A percentile compares a stretch with the other conserved stretches of the same genome.
Evolutionary conservation across 441 rosid species (phyloP).

Genomic region (Capsella rubella): DNA sequence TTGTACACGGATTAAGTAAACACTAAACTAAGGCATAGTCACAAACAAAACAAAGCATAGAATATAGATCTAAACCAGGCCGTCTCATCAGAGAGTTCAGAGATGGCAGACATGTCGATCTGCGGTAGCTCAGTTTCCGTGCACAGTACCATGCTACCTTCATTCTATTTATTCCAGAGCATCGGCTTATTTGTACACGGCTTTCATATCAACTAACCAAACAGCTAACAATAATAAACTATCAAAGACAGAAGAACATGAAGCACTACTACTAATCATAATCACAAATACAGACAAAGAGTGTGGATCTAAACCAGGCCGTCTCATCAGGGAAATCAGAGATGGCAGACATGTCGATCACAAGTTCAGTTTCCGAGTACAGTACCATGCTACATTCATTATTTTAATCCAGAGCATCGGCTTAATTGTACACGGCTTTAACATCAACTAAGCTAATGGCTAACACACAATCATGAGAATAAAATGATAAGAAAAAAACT

Average conservation of each 20-base stretch:
- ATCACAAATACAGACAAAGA: background rate
- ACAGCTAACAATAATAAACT: background rate
- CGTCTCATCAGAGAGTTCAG: slow-evolving; percentile 53
- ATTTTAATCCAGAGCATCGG: slow-evolving; percentile 67
- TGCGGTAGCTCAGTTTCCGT: slow-evolving; percentile 47
- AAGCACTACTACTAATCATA: background rate
- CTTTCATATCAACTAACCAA: background rate
- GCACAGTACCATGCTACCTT: slow-evolving; percentile 72
- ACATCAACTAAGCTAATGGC: background rate
- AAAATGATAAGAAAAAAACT: slow-evolving; percentile 27
- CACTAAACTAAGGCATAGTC: background rate
- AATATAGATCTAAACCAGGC: slow-evolving; percentile 58
- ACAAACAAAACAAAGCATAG: background rate
- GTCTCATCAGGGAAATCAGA: slow-evolving; percentile 46
- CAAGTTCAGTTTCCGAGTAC: slow-evolving; percentile 49
- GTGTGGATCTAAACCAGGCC: slow-evolving; percentile 60
- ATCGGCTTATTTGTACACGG: slow-evolving; percentile 67
- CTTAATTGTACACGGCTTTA: slow-evolving; percentile 56
- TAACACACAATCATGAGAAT: background rate
- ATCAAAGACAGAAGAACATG: background rate
- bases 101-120: slow-evolving; percentile 64
- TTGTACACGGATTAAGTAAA: slow-evolving; percentile 44
- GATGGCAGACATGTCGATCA: slow-evolving; percentile 30
- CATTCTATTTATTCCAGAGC: slow-evolving; percentile 53
- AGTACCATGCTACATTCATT: slow-evolving; percentile 62